Conservation (phyloP, 192 early-diverging fungal species). For the Piromyces sp. region DNA sequence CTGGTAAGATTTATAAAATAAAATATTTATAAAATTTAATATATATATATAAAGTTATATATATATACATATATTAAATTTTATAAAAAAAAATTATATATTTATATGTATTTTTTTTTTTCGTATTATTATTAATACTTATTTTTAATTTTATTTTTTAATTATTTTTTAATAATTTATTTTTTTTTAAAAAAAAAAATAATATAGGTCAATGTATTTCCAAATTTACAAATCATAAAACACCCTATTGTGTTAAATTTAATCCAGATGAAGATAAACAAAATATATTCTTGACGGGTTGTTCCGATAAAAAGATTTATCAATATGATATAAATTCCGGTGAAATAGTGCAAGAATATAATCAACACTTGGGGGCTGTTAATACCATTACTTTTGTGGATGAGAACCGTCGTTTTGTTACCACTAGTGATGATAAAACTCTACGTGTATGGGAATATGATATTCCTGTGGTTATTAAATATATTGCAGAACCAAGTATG, state of each 20-base stretch:
- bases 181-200: no score
- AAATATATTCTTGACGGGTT: constrained; percentile 77
- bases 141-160: no score
- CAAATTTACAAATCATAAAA: constrained; percentile 52
- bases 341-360: constrained; percentile 81
- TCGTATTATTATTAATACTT: not conserved
- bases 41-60: not conserved
- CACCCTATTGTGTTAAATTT: constrained; percentile 79
- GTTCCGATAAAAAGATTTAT: constrained; percentile 78
- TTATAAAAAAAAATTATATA: no score
- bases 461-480: constrained; percentile 96
- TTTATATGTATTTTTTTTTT: no score
- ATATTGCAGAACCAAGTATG: constrained; percentile 90
- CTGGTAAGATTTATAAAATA: constrained; percentile 21
- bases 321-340: constrained; percentile 62
- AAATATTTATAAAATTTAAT: not conserved
- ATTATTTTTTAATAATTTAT: no score
- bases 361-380: constrained; percentile 89
- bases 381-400: constrained; percentile 96
- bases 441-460: constrained; percentile 95
- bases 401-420: constrained; percentile 80
- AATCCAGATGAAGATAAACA: constrained; percentile 78
- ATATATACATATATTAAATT: no score
- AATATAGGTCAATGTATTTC: constrained; percentile 61
- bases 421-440: constrained; percentile 93